Evolutionary conservation across 805 yeast species (phyloP).

Genomic region (Candida krabiensis): DNA sequence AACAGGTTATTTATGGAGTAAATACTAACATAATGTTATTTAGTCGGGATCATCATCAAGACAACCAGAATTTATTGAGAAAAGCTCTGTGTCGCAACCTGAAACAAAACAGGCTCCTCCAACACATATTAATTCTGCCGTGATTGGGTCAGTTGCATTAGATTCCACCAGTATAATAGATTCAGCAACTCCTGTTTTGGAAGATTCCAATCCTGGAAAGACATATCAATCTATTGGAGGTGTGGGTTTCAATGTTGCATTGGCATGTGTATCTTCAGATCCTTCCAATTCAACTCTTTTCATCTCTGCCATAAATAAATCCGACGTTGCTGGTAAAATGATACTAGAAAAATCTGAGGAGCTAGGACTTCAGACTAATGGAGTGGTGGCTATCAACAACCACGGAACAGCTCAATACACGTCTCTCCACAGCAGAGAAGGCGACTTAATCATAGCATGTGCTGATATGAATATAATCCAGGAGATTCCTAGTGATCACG

Average conservation of each 20-base stretch:
- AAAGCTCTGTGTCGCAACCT: too few species aligned
- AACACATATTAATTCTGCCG: constrained; percentile 36
- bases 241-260: constrained; percentile 76
- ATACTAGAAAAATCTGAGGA: constrained; percentile 33
- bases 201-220: constrained; percentile 75
- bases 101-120: too few species aligned
- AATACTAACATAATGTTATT: too few species aligned
- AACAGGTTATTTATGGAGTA: too few species aligned
- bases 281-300: constrained; percentile 36
- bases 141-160: constrained; percentile 75
- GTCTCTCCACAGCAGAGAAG: constrained; percentile 60
- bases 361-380: constrained; percentile 36
- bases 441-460: constrained; percentile 70
- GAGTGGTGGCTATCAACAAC: constrained; percentile 32
- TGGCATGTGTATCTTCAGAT: constrained; percentile 50
- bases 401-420: constrained; percentile 67
- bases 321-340: constrained; percentile 52
- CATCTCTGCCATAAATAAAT: constrained; percentile 55
- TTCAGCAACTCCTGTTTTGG: constrained; percentile 27
- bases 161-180: constrained; percentile 61
- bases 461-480: constrained; percentile 83
- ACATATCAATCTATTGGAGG: constrained; percentile 69
- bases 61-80: too few species aligned
- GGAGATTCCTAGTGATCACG: constrained; percentile 41
- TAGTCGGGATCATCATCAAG: too few species aligned